phyloP scores from a whole-genome alignment of 2,329 filamentous ascomycete genomes.

The Thermochaetoides dissita region DNA sequence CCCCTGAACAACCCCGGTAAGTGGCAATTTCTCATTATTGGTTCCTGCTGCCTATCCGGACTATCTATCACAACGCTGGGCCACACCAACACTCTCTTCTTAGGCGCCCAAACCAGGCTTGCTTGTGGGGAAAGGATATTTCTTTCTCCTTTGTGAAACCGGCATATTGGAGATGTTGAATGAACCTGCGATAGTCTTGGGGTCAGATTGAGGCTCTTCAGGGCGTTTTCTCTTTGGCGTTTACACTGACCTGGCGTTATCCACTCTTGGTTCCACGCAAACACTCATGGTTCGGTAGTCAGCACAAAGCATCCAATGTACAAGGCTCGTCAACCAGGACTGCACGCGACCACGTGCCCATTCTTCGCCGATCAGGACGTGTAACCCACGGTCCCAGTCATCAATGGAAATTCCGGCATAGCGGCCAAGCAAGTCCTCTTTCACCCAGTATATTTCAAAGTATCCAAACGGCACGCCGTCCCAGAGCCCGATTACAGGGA shows the following conservation, averaged over 20 bases:
- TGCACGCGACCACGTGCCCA: slow-evolving; percentile 75
- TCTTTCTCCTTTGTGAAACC: slow-evolving; percentile 84
- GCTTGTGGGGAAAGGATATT: slow-evolving; percentile 81
- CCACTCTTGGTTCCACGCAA: slow-evolving; percentile 77
- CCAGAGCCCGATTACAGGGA: slow-evolving; percentile 87
- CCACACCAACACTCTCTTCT: slow-evolving; percentile 67
- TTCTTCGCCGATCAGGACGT: slow-evolving; percentile 81
- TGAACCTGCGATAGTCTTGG: slow-evolving; percentile 36
- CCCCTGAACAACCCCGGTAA: too few species aligned
- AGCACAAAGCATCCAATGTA: slow-evolving; percentile 71
- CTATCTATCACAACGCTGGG: slow-evolving; percentile 36
- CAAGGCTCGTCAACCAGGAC: slow-evolving; percentile 69
- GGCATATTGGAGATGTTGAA: slow-evolving; percentile 52
- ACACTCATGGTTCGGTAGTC: slow-evolving; percentile 73
- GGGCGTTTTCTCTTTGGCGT: too few species aligned
- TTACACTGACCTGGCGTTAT: slow-evolving; percentile 64
- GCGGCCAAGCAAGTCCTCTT: slow-evolving; percentile 68
- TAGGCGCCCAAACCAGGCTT: slow-evolving; percentile 72
- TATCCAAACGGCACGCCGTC: slow-evolving; percentile 92
- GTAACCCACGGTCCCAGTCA: slow-evolving; percentile 79
- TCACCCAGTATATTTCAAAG: slow-evolving; percentile 97
- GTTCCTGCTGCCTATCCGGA: not conserved
- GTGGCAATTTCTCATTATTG: too few species aligned
- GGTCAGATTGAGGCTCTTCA: too few species aligned
- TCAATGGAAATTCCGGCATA: slow-evolving; percentile 45